These are phyloP conservation scores for Neospermospora avenae DNA, from an alignment of 2,329 filamentous ascomycete species.

Conservation along the genomic window DNA sequence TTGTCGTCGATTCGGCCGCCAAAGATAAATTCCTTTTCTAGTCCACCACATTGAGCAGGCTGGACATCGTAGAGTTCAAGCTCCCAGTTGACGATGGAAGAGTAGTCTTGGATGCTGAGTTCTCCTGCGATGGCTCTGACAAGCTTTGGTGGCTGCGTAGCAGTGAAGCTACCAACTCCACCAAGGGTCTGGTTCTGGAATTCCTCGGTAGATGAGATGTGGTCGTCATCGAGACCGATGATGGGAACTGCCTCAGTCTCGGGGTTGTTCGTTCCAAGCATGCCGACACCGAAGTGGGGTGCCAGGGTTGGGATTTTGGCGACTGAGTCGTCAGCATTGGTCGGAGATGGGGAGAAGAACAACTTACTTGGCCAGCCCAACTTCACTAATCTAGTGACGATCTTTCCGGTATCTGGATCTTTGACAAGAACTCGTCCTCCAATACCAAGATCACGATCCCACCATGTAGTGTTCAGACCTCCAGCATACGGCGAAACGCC, in stretches of 20 bases:
- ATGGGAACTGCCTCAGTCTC: conserved; percentile 96
- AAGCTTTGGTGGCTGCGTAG: conserved; percentile 80
- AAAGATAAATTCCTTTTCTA: conserved; percentile 93
- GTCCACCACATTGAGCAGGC: conserved; percentile 75
- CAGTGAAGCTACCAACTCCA: conserved; percentile 57
- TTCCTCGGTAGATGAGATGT: conserved; percentile 38
- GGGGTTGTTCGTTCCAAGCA: conserved; percentile 66
- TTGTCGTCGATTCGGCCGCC: conserved; percentile 96
- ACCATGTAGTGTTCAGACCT: conserved; percentile 86
- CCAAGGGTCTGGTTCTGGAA: conserved; percentile 32
- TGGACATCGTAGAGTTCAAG: conserved; percentile 92
- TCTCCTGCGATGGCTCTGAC: conserved; percentile 78
- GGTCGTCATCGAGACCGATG: conserved; percentile 78
- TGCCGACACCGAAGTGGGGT: conserved; percentile 83
- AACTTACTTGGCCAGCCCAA: conserved; percentile 76
- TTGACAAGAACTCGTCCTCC: conserved; percentile 85
- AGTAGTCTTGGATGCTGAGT: conserved; percentile 70
- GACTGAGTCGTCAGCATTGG: conserved; percentile 43
- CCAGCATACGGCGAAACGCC: conserved; percentile 93
- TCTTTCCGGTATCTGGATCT: conserved; percentile 69
- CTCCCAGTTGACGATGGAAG: conserved; percentile 89
- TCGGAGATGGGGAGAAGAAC: neutral
- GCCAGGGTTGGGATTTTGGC: conserved; percentile 88
- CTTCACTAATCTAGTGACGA: conserved; percentile 78
- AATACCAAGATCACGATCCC: conserved; percentile 90